Conservation (phyloP, 1,284 basidiomycete species). For the Puccinia horiana region DNA sequence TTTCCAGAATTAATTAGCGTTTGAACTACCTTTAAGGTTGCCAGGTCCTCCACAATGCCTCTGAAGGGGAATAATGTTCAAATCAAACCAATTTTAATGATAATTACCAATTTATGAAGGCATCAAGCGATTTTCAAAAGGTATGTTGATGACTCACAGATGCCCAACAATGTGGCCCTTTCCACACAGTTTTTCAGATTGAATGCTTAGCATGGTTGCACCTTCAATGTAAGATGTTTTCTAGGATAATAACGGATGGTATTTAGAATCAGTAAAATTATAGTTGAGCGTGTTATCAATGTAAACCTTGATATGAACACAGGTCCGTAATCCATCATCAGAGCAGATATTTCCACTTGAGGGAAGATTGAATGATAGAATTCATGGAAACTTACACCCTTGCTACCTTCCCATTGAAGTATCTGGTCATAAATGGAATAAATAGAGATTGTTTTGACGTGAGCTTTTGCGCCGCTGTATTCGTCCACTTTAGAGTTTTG, state of each 20-base stretch:
- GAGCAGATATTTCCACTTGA: not conserved
- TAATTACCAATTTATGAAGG: not conserved
- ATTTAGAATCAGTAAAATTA: not conserved
- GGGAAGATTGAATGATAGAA: not conserved
- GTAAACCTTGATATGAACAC: not conserved
- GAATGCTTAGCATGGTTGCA: conserved; percentile 9
- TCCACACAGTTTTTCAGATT: conserved; percentile 3
- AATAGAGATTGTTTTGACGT: conserved; percentile 41
- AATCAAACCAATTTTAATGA: not conserved
- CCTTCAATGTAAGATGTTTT: conserved; percentile 20
- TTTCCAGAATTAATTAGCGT: not conserved
- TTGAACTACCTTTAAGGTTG: conserved; percentile 10
- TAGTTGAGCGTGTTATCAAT: not conserved
- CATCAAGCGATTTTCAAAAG: not conserved
- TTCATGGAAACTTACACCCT: not conserved
- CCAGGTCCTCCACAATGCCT: conserved; percentile 14
- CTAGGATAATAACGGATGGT: not conserved
- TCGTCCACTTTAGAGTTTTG: conserved; percentile 24
- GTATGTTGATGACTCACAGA: not conserved
- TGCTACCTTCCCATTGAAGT: conserved; percentile 17
- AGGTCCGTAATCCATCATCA: not conserved
- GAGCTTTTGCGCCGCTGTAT: conserved; percentile 20
- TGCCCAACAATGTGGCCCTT: conserved; percentile 14
- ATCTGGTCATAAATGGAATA: conserved; percentile 35
- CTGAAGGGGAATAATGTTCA: not conserved